Evolutionary conservation across 2,329 filamentous ascomycete species (phyloP).

Genomic region (Xylaria sp.): DNA sequence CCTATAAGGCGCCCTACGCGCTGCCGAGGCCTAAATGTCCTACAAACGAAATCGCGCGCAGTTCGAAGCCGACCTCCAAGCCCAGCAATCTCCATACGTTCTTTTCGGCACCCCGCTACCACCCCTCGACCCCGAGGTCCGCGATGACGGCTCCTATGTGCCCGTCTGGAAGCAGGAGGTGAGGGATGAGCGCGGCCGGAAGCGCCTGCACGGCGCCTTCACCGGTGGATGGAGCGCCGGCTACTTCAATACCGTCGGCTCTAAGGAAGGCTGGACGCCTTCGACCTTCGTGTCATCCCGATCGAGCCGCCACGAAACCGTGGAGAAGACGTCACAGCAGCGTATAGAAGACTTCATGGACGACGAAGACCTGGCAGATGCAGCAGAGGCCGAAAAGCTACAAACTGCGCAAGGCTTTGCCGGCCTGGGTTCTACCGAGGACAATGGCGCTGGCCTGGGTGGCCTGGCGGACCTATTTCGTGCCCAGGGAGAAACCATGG

Average conservation of each 20-base stretch:
- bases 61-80: conserved; percentile 79
- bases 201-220: conserved; percentile 94
- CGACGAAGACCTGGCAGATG: conserved; percentile 91
- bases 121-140: conserved; percentile 76
- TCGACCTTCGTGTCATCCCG: conserved; percentile 93
- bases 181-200: conserved; percentile 88
- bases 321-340: conserved; percentile 63
- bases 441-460: conserved; percentile 62
- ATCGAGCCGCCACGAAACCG: conserved; percentile 75
- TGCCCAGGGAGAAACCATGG: conserved; percentile 83
- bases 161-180: conserved; percentile 99
- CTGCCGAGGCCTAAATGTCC: conserved; percentile 66
- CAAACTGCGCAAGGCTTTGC: conserved; percentile 80
- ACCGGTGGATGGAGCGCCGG: conserved; percentile 97
- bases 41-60: conserved; percentile 81
- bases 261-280: conserved; percentile 97
- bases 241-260: conserved; percentile 98
- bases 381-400: conserved; percentile 79
- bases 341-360: conserved; percentile 94
- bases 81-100: conserved; percentile 77
- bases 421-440: conserved; percentile 75
- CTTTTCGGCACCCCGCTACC: conserved; percentile 88
- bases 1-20: conserved; percentile 20
- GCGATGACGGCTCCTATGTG: conserved; percentile 91
- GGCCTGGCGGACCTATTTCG: conserved; percentile 77